A percentile compares a stretch with the other conserved stretches of the same genome.
These are phyloP conservation scores for Orbilia blumenaviensis DNA, from an alignment of 2,329 filamentous ascomycete species.

Conservation along the genomic window DNA sequence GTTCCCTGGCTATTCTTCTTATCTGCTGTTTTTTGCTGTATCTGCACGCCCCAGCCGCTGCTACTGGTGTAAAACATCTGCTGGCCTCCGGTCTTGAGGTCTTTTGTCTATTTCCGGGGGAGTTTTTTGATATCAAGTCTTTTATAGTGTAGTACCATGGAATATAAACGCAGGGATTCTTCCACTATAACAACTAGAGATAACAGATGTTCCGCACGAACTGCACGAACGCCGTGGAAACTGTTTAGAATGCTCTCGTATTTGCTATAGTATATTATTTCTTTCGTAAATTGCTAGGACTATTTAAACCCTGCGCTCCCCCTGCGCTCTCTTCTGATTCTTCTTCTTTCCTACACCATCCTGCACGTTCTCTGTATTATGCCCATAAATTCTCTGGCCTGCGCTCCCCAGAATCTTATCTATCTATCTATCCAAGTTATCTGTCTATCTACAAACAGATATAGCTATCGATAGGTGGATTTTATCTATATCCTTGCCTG, in stretches of 20 bases:
- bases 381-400: neutral
- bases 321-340: neutral
- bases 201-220: neutral
- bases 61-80: neutral
- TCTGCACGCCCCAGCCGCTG: neutral
- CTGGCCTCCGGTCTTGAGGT: neutral
- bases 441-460: no score
- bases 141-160: neutral
- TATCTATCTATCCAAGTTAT: no score
- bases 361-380: neutral
- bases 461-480: no score
- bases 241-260: neutral
- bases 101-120: neutral
- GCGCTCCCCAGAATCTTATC: neutral
- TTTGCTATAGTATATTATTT: neutral
- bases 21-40: neutral
- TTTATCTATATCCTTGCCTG: no score
- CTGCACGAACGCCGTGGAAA: neutral
- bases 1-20: neutral
- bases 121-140: neutral
- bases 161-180: neutral
- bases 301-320: conserved; percentile 2
- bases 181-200: neutral
- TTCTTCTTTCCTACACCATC: neutral
- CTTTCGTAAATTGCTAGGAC: neutral